Base-by-base conservation (phyloP, 768 basidiomycete species). In the Russula lepida region DNA sequence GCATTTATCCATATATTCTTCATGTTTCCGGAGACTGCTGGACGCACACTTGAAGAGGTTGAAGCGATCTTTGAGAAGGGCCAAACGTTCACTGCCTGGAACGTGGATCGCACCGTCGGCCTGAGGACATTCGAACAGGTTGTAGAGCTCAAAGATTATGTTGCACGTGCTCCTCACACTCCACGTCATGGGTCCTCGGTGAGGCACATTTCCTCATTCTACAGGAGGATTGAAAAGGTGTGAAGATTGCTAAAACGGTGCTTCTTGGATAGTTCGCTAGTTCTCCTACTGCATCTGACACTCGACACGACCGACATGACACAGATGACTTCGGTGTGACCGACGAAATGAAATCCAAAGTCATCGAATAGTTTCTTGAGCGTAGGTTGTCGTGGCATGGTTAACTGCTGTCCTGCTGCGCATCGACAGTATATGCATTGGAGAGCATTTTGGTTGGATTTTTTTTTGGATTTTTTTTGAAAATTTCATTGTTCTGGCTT, bases 1-100 rank as follows among this genome's bases (percentile, higher is more conserved):
- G 84, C 83, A 1, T 84, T 79, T 70, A 73, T 88, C 55, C 87
- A 89, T 66, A 76, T 89, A 61, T 75, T 85, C 68, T 89, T 90
- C 79, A 85, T 85, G 79, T 90, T 81, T 78, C 89, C 88, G 13
- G 89, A 90, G 72, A 88, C 87, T 3, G 83, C 83, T 15, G 83
- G 83, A 4, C 78, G 86, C 0, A 81, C 85, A 3, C 79, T 91
- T 9, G 89, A 91, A 72, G 88, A 91, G 71, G 79, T 90, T 44
- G 89, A 91, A 69, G 88, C 84, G 6, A 81, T 90, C 64, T 90
- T 91, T 75, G 73, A 75, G 6, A 81, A 84, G 66, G 86, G 86
- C 0, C 82, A 90, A 66, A 69, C 72, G 33, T 90, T 85, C 73
- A 76, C 82, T 19, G 87, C 89, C 6, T 90, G 89, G 88, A 79